Conservation (phyloP, 306 rosid genomes). For the Malus asiatica region DNA sequence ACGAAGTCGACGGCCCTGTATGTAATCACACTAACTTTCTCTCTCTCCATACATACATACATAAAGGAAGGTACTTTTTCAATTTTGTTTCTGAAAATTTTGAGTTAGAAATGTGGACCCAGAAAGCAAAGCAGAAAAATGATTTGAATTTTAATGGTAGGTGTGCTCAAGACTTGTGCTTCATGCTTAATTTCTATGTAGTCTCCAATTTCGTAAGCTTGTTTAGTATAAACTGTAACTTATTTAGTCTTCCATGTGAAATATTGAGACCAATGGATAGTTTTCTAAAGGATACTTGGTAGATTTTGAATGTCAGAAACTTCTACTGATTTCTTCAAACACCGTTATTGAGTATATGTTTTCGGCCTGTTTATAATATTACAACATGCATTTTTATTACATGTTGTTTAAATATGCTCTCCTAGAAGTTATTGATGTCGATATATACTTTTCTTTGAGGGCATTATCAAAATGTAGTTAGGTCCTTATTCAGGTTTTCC, state of each 20-base stretch:
- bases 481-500: neutral
- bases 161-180: neutral
- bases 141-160: neutral
- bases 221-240: neutral
- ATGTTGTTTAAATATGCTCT: neutral
- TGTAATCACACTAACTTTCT: neutral
- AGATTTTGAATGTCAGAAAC: neutral
- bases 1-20: conserved; percentile 80
- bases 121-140: neutral
- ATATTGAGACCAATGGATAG: neutral
- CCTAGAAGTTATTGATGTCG: neutral
- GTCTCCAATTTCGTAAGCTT: neutral
- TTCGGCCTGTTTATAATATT: neutral
- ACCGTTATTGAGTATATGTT: neutral
- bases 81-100: neutral
- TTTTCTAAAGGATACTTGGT: neutral
- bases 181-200: neutral
- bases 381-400: neutral
- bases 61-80: neutral
- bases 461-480: neutral
- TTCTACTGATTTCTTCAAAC: neutral
- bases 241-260: neutral
- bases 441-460: neutral
- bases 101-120: neutral
- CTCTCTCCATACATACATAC: neutral